These are phyloP conservation scores for Raffaelea arxii DNA, from an alignment of 2,329 filamentous ascomycete genomes.

Conservation along the genomic window DNA sequence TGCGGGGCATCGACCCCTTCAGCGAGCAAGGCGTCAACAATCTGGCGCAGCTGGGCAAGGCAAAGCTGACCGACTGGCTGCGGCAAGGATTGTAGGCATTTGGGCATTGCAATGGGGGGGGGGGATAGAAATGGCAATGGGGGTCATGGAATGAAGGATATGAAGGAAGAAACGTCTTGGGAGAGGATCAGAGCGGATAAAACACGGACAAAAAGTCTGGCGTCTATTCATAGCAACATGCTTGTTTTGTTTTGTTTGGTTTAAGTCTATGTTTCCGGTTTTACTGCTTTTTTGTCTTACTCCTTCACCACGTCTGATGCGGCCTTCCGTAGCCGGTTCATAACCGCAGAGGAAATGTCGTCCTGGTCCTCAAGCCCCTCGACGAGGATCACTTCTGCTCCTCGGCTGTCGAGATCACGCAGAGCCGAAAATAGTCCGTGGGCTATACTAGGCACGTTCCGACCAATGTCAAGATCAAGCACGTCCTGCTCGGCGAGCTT, in stretches of 20 bases:
- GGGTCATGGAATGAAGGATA: background rate
- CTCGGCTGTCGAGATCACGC: constrained; percentile 69
- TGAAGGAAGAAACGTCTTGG: background rate
- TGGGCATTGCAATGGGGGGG: background rate
- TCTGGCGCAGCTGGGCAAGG: constrained; percentile 86
- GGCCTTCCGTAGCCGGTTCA: constrained; percentile 75
- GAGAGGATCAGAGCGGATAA: too few relatives aligned
- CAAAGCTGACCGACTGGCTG: constrained; percentile 82
- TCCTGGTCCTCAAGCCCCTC: constrained; percentile 79
- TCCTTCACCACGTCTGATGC: constrained; percentile 37
- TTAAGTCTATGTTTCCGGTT: background rate
- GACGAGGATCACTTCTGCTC: constrained; percentile 77
- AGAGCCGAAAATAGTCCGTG: constrained; percentile 81
- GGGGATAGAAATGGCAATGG: background rate
- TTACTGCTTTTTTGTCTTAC: background rate
- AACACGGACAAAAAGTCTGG: background rate
- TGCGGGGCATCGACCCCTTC: constrained; percentile 81
- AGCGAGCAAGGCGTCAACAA: constrained; percentile 94
- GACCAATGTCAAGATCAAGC: constrained; percentile 66
- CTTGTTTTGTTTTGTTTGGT: background rate
- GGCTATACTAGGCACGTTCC: constrained; percentile 63
- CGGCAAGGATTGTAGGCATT: constrained; percentile 61
- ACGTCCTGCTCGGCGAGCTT: constrained; percentile 31
- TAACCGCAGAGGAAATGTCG: constrained; percentile 77
- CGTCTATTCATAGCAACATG: background rate